phyloP scores from a whole-genome alignment of 495 filamentous ascomycete genomes.

The Aspergillus sclerotioniger region DNA sequence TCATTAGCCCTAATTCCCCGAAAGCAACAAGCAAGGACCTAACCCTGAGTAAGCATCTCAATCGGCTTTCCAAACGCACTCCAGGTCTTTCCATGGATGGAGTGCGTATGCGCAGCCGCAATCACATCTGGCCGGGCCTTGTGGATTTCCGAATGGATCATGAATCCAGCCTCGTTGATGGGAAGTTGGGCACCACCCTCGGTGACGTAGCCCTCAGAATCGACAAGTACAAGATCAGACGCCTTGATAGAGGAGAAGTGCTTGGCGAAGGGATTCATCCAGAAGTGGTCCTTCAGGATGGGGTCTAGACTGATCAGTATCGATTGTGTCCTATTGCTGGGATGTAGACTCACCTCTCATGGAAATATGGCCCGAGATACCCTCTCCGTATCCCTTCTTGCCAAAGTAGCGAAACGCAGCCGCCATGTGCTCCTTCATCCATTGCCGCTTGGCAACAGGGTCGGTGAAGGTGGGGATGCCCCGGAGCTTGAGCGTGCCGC shows the following conservation, averaged over 20 bases:
- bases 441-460: conserved; percentile 58
- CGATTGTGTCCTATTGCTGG: background rate
- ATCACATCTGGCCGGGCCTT: conserved; percentile 50
- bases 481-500: conserved; percentile 46
- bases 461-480: conserved; percentile 60
- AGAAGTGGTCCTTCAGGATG: conserved; percentile 59
- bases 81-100: conserved; percentile 47
- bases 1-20: background rate
- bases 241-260: conserved; percentile 57
- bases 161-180: conserved; percentile 67
- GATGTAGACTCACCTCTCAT: conserved; percentile 36
- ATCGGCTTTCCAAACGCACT: conserved; percentile 46
- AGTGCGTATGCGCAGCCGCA: conserved; percentile 51
- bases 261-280: conserved; percentile 62
- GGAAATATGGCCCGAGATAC: conserved; percentile 63
- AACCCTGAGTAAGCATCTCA: conserved; percentile 52
- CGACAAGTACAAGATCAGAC: conserved; percentile 48
- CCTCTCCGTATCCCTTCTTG: conserved; percentile 67
- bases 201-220: conserved; percentile 48
- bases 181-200: conserved; percentile 51
- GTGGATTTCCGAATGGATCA: conserved; percentile 60
- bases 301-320: conserved; percentile 17
- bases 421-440: conserved; percentile 69
- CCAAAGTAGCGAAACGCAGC: conserved; percentile 72
- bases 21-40: conserved; percentile 1